Evolutionary conservation across 441 rosid species (phyloP).

Genomic region (Erodium chrysanthum): DNA sequence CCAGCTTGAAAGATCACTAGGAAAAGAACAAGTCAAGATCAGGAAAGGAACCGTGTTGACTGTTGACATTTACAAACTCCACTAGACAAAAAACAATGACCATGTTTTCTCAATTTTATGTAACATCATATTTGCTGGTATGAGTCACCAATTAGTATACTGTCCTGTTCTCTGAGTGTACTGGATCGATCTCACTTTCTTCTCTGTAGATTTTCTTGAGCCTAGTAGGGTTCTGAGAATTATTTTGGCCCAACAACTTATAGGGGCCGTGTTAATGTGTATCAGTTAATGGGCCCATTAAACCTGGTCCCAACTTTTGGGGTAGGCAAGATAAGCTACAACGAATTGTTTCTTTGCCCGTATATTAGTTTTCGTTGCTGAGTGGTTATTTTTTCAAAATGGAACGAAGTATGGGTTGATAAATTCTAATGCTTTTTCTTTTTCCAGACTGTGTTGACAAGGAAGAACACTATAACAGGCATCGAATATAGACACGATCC

Average conservation of each 20-base stretch:
- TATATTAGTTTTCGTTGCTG: background rate
- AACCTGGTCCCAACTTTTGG: slow-evolving; percentile 1
- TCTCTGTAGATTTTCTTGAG: background rate
- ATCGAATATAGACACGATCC: slow-evolving; percentile 81
- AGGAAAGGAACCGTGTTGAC: background rate
- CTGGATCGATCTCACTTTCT: background rate
- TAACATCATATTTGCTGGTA: too few species aligned
- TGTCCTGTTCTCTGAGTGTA: too few species aligned
- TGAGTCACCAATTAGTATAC: too few species aligned
- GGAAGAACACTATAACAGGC: slow-evolving; percentile 80
- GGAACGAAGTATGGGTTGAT: background rate
- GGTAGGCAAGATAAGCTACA: background rate
- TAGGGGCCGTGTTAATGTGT: background rate
- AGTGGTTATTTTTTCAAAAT: background rate
- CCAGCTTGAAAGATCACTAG: background rate
- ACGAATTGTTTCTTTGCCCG: background rate
- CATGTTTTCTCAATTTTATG: background rate
- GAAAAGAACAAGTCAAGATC: background rate
- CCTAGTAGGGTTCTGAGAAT: background rate
- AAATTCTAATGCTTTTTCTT: background rate
- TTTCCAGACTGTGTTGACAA: slow-evolving; percentile 56
- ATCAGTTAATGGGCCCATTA: background rate
- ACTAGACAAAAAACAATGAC: background rate
- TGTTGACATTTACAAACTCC: background rate
- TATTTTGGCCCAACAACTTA: background rate